Conservation (phyloP, 1,284 basidiomycete genomes). For the Mycosarcoma mackinlayi region DNA sequence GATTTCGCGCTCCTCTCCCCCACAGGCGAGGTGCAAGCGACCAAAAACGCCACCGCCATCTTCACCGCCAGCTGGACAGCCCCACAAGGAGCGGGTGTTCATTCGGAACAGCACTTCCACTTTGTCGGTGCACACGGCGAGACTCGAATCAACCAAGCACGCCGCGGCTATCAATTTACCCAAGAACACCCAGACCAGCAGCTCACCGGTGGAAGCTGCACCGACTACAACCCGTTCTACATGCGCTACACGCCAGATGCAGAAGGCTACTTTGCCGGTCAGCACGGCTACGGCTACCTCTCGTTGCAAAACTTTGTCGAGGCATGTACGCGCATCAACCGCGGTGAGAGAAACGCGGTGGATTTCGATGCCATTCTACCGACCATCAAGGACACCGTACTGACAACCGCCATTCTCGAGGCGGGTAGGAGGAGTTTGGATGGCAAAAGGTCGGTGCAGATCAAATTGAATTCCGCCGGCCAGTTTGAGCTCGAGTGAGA, state of each 20-base stretch:
- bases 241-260: conserved; percentile 94
- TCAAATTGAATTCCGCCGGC: conserved; percentile 75
- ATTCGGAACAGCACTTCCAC: conserved; percentile 88
- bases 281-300: conserved; percentile 87
- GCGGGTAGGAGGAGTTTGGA: conserved; percentile 89
- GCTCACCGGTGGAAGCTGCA: conserved; percentile 70
- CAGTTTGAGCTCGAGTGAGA: conserved; percentile 78
- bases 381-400: conserved; percentile 85
- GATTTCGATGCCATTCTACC: conserved; percentile 86
- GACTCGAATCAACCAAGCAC: conserved; percentile 89
- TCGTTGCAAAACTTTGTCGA: conserved; percentile 92
- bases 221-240: conserved; percentile 85
- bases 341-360: conserved; percentile 73
- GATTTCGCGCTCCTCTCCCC: conserved; percentile 82
- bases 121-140: conserved; percentile 75
- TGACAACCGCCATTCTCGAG: conserved; percentile 90
- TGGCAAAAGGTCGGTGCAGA: conserved; percentile 82
- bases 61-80: conserved; percentile 79
- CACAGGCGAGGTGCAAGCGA: conserved; percentile 73
- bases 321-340: conserved; percentile 74
- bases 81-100: conserved; percentile 72
- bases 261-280: conserved; percentile 89
- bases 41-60: conserved; percentile 77
- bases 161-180: conserved; percentile 88
- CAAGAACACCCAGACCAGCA: conserved; percentile 83